These are phyloP conservation scores for Ampelomyces quisqualis DNA, from an alignment of 2,329 filamentous ascomycete genomes.

Conservation along the genomic window DNA sequence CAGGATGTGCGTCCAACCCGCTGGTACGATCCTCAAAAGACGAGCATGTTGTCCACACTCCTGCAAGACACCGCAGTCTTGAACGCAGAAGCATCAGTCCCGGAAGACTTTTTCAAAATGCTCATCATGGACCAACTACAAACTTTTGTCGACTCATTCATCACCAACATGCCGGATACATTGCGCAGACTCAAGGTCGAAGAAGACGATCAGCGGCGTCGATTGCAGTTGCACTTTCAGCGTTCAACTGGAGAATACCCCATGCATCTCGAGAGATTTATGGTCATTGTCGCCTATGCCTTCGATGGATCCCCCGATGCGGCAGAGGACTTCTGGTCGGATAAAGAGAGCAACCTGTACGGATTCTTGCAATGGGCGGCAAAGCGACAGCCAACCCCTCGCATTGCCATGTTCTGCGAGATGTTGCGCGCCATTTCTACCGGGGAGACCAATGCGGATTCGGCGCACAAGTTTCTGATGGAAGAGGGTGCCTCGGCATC, in stretches of 20 bases:
- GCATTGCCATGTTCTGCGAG: slow-evolving; percentile 94
- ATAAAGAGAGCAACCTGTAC: slow-evolving; percentile 87
- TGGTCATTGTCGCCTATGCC: slow-evolving; percentile 87
- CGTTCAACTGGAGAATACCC: slow-evolving; percentile 55
- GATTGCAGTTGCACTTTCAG: slow-evolving; percentile 48
- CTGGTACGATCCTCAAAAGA: slow-evolving; percentile 85
- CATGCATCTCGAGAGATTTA: slow-evolving; percentile 76
- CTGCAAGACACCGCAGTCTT: slow-evolving; percentile 76
- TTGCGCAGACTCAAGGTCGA: slow-evolving; percentile 81
- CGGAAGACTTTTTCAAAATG: slow-evolving; percentile 70
- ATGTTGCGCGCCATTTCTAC: slow-evolving; percentile 88
- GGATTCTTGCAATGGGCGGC: slow-evolving; percentile 98
- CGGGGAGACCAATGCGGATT: slow-evolving; percentile 76
- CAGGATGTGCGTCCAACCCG: slow-evolving; percentile 77
- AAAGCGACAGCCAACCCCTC: slow-evolving; percentile 87
- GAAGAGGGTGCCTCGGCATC: slow-evolving; percentile 72
- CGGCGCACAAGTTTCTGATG: slow-evolving; percentile 83
- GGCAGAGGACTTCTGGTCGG: slow-evolving; percentile 85
- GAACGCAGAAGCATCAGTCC: slow-evolving; percentile 65
- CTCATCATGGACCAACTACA: slow-evolving; percentile 80
- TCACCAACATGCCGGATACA: slow-evolving; percentile 92
- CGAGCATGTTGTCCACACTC: slow-evolving; percentile 77
- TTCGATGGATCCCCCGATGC: slow-evolving; percentile 85
- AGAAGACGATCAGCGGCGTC: slow-evolving; percentile 78
- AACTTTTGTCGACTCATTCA: slow-evolving; percentile 85